Base-by-base conservation (phyloP, 148 eudicot species). In the Dianthus caryophyllus region DNA sequence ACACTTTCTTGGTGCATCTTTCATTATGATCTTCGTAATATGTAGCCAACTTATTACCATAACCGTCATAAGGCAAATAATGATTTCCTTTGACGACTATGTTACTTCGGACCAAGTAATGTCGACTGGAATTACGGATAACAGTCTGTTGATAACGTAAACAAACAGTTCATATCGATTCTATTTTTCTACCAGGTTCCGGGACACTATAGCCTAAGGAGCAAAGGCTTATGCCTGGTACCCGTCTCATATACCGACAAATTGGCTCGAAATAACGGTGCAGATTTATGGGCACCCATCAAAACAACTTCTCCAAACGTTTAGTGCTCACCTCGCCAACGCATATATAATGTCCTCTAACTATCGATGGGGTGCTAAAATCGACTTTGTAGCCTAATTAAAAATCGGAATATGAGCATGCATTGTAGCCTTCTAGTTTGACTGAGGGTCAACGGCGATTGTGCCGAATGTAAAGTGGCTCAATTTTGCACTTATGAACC, bases 271-370 rank as follows among this genome's bases (percentile, higher is more conserved):
- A 89, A 86, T 80, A 93, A 93, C 29, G 98, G 98, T 47, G 98
- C 98, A 15, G 97, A 91, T 76, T 82, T 91, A 30, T 91, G 97
- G 97, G 89, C 97, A 17, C 82, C 82, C 33, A 78, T 64, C 43
- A 75, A 79, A 68, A 62, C 78, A 7, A 27, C 72, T 38, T 66
- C 75, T 43, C 75, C 79, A 9, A 65, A 64, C 48, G 57, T 39
- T 31, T 65, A 67, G 46, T 29, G 5, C 71, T 66, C 66, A 24
- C 59, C 21, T 66, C 31, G 14, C 38, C 20, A 50, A 31, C 24
- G 4, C 71, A 15, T 50, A 14, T 54, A 54, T 26, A 33, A n/a
- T 16, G 55, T 55, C 17, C 39, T 58, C 54, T 63, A 71, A 41
- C 44, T 41, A 63, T 24, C 39, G 46, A 36, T 51, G 58, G 50